phyloP scores from a whole-genome alignment of 768 basidiomycete species.

The Tulasnella sp. region DNA sequence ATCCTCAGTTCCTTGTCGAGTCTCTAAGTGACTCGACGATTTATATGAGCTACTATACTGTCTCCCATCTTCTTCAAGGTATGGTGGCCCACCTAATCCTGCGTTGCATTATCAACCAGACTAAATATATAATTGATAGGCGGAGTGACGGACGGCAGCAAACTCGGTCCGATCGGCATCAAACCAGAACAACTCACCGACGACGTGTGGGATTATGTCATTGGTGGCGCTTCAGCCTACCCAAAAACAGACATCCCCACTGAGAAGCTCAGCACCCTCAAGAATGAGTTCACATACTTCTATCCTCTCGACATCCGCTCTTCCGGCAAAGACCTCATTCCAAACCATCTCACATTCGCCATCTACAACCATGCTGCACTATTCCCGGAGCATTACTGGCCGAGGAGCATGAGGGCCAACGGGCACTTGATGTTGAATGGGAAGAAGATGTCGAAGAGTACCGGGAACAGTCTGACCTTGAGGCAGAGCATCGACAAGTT shows the following conservation, averaged over 20 bases:
- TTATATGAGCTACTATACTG: slow-evolving; percentile 97
- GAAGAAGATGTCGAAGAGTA: slow-evolving; percentile 97
- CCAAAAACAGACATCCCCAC: slow-evolving; percentile 45
- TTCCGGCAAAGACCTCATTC: slow-evolving; percentile 93
- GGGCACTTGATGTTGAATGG: slow-evolving; percentile 96
- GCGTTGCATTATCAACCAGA: neutral
- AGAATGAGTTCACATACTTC: slow-evolving; percentile 89
- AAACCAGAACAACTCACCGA: slow-evolving; percentile 90
- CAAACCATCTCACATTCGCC: slow-evolving; percentile 89
- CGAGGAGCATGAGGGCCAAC: slow-evolving; percentile 83
- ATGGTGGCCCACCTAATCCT: slow-evolving; percentile 21
- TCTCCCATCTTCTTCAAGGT: slow-evolving; percentile 86
- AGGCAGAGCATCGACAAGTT: slow-evolving; percentile 85
- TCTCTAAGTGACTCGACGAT: slow-evolving; percentile 95
- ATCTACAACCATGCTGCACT: slow-evolving; percentile 93
- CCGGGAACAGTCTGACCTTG: slow-evolving; percentile 89
- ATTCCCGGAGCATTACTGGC: slow-evolving; percentile 81
- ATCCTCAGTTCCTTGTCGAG: slow-evolving; percentile 91
- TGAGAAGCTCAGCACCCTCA: slow-evolving; percentile 74
- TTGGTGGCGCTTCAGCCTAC: slow-evolving; percentile 48
- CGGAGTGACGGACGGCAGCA: slow-evolving; percentile 63
- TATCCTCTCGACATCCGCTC: slow-evolving; percentile 98
- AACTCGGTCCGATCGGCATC: slow-evolving; percentile 73
- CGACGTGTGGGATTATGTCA: slow-evolving; percentile 93
- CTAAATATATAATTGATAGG: slow-evolving; percentile 29